Evolutionary conservation across 257 asterid species (phyloP), one percentile per base, ranked within the genome.

Genomic region (Nicotiana attenuata): DNA sequence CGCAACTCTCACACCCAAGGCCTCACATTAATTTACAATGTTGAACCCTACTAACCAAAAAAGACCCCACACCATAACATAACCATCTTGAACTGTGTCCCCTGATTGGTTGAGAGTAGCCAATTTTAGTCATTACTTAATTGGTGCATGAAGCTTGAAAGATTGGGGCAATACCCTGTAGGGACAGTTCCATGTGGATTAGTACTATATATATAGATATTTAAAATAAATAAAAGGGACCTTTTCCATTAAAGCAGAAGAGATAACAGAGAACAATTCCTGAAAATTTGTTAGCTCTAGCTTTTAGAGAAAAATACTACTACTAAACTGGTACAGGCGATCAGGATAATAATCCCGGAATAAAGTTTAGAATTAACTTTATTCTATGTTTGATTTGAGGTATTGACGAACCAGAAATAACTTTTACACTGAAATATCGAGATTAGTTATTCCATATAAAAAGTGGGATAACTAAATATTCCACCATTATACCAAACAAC

Each of bases 381-480:
- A 41, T 41, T 7, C 11, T 8, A 9, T 41, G 0, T 41, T 41
- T 41, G 10, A 2, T 38, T 38, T 38, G 3, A 1, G 3, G 0
- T 41, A 41, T 41, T 8, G 8, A 2, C 50, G 8, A 8, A 1
- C 0, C 11, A 2, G 2, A 2, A 2, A 41, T 41, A 41, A 41
- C 0, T 41, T 8, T 41, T 41, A 41, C 13, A 2, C 1, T 9
- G 9, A 9, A 41, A 41, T 9, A 0, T 0, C 9, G 0, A 0
- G 11, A 9, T 38, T 41, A 41, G 13, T 41, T 41, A 41, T 9
- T 0, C 3, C 1, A 41, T 2, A 2, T 10, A 33, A 33, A 31
- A 33, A 0, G 38, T 33, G 1, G 1, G 38, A 33, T 33, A 33
- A 33, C 38, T 33, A 33, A 5, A 38, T 38, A 38, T 41, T 7